Conservation (phyloP, 2,329 filamentous ascomycete species). For the Penicillium digitatum region DNA sequence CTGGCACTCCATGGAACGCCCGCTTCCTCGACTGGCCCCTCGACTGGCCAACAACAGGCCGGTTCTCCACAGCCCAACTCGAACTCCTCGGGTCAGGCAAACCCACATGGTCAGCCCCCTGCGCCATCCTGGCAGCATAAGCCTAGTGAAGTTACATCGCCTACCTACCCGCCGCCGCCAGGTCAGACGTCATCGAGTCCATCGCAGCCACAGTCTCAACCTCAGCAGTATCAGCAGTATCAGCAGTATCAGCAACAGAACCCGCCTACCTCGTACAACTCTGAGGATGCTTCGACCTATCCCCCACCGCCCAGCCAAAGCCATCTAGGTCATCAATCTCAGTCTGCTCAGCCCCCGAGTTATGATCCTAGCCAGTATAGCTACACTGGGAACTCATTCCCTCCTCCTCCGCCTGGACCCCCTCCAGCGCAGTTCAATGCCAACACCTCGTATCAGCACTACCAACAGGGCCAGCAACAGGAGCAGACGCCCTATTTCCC, state of each 20-base stretch:
- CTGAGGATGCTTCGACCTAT: conserved; percentile 2
- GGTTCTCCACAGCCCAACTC: conserved; percentile 20
- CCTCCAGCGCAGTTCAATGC: conserved; percentile 24
- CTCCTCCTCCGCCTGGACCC: conserved; percentile 39
- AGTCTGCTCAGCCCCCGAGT: conserved; percentile 9
- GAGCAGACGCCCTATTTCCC: conserved; percentile 40
- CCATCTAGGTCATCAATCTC: neutral
- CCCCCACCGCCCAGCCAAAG: conserved; percentile 7
- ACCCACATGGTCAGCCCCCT: conserved; percentile 15
- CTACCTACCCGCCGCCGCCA: conserved; percentile 1
- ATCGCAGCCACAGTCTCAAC: conserved; percentile 8
- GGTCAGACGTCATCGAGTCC: neutral
- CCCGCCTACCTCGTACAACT: neutral
- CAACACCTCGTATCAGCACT: conserved; percentile 3
- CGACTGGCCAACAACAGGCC: conserved; percentile 14
- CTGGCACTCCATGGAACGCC: conserved; percentile 34
- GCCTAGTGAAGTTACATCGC: neutral
- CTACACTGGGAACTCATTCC: conserved; percentile 36
- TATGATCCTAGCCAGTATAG: conserved; percentile 22
- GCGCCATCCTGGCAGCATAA: conserved; percentile 11
- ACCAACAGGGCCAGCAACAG: conserved; percentile 11
- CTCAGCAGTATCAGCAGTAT: conserved; percentile 6
- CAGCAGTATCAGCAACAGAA: conserved; percentile 7
- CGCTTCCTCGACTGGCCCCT: conserved; percentile 24
- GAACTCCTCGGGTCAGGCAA: conserved; percentile 15